These are phyloP conservation scores for Penicillium sp. DNA, from an alignment of 2,329 filamentous ascomycete species.

Conservation along the genomic window DNA sequence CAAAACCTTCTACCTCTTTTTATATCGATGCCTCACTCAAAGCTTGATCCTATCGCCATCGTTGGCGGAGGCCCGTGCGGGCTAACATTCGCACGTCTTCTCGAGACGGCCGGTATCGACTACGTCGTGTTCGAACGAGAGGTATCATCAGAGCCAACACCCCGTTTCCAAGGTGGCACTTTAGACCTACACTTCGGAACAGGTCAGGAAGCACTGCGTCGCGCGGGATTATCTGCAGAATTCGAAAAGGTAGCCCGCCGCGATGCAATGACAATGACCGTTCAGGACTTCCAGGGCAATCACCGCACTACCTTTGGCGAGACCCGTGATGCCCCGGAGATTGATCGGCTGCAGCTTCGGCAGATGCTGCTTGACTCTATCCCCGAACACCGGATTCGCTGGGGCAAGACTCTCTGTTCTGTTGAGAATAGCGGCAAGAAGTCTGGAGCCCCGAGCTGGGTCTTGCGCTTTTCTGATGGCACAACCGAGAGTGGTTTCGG, in stretches of 20 bases:
- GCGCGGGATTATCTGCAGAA: slow-evolving; percentile 18
- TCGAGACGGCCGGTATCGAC: slow-evolving; percentile 16
- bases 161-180: slow-evolving; percentile 20
- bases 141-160: slow-evolving; percentile 3
- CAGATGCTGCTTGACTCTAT: slow-evolving; percentile 37
- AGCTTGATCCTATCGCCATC: slow-evolving; percentile 17
- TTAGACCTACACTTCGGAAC: slow-evolving; percentile 20
- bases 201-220: slow-evolving; percentile 23
- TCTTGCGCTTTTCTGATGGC: slow-evolving; percentile 33
- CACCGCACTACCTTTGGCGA: slow-evolving; percentile 15
- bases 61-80: slow-evolving; percentile 21
- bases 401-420: slow-evolving; percentile 29
- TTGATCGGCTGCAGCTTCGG: slow-evolving; percentile 42
- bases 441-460: background rate
- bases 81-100: slow-evolving; percentile 19
- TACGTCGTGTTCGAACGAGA: slow-evolving; percentile 22
- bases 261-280: slow-evolving; percentile 13
- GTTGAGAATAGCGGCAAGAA: slow-evolving; percentile 10
- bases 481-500: slow-evolving; percentile 37
- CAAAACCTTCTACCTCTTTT: background rate
- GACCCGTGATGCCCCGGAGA: slow-evolving; percentile 39
- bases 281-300: slow-evolving; percentile 8
- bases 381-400: slow-evolving; percentile 33
- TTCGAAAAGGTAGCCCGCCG: slow-evolving; percentile 20
- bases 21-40: background rate